Conservation (phyloP, 148 eudicot genomes). For the Amaranthus cruentus region DNA sequence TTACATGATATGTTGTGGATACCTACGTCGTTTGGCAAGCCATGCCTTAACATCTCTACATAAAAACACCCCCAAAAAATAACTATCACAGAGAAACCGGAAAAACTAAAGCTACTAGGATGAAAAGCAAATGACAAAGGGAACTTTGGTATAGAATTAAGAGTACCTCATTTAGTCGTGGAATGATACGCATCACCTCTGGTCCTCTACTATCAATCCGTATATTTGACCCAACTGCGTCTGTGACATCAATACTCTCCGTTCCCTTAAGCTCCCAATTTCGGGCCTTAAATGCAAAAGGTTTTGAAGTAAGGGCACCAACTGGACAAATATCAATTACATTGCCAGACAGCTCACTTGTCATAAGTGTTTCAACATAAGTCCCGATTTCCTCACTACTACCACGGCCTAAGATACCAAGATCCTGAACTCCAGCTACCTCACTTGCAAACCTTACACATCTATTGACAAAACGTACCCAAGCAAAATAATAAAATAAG, state of each 20-base stretch:
- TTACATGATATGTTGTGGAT: too few species aligned
- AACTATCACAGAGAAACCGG: not conserved
- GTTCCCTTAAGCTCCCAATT: constrained; percentile 98
- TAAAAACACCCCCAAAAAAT: not conserved
- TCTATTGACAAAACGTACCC: constrained; percentile 33
- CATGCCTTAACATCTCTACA: not conserved
- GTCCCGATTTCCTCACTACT: constrained; percentile 99
- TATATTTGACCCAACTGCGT: constrained; percentile 97
- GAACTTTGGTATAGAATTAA: not conserved
- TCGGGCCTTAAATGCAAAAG: constrained; percentile 98
- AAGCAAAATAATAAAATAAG: not conserved
- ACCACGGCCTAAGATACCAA: constrained; percentile 99
- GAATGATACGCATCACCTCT: constrained; percentile 94
- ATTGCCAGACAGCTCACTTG: constrained; percentile 97
- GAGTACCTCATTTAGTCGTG: constrained; percentile 90
- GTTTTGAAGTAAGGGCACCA: constrained; percentile 97
- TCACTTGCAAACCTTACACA: constrained; percentile 97
- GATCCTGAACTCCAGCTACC: constrained; percentile 94
- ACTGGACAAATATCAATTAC: constrained; percentile 99
- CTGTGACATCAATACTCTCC: constrained; percentile 91
- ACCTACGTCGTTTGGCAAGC: not conserved
- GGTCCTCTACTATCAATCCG: constrained; percentile 98
- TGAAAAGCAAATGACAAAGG: not conserved
- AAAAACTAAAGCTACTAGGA: not conserved
- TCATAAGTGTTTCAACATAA: constrained; percentile 92